Base-by-base conservation (phyloP, 2,329 filamentous ascomycete species). In the Thelonectria discophora region DNA sequence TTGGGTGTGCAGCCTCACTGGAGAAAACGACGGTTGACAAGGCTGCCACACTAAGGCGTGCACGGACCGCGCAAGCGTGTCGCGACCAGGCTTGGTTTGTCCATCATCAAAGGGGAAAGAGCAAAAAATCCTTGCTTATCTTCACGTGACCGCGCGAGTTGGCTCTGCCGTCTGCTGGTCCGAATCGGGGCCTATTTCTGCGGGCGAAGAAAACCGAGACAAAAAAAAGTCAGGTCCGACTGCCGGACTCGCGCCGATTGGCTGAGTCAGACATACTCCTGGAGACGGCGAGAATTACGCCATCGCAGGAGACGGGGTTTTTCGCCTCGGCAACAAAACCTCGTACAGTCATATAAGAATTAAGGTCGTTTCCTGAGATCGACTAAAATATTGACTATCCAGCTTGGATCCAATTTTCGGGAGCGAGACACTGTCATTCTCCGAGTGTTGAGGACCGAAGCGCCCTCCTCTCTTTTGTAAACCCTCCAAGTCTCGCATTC, bases 1-100 rank as follows among this genome's bases (percentile, higher is more conserved):
- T 64, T 61, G 71, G 50, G 66, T 65, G 71, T 65, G 65, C 67
- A 72, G 67, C 69, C 69, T 72, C 62, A 67, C 65, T 58, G 61
- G 61, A 59, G 65, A 67, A 71, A 68, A 46, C 66, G 52, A 39
- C 27, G 58, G 49, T 48, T 61, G 58, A 64, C 62, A 61, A 72
- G 70, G 70, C 70, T 71, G 66, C 65, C 52, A 64, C 51, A 39
- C 55, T 58, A 37, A 42, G 21, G 45, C 24, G 37, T 11, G 69
- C 69, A 72, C 65, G 59, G 68, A 32, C 67, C 69, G 62, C 20
- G n/a, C 4, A 10, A 48, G 10, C 13, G 13, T 20, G 13, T 10
- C 24, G 40, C 20, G 15, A 20, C 13, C 20, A 8, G 27, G 6
- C 9, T 30, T 30, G 27, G 40, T 20, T 43, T 39, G 1, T 18